These are phyloP conservation scores for Eucalyptus marginata DNA, from an alignment of 345 rosid species.

Conservation along the genomic window DNA sequence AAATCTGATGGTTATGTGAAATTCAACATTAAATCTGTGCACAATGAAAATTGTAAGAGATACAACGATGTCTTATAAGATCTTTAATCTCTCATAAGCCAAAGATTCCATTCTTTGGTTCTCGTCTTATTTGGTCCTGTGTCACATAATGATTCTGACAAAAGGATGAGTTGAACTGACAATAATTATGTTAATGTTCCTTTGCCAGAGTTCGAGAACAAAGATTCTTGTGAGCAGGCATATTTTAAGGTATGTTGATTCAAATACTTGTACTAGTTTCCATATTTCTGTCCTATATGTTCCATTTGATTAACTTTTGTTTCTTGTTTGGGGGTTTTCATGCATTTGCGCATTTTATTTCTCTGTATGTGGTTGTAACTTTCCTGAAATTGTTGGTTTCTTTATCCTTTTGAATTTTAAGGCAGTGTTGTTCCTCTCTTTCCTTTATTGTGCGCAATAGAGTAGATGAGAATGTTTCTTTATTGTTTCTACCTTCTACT, in stretches of 20 bases:
- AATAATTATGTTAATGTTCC: neutral
- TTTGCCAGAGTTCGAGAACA: slow-evolving; percentile 63
- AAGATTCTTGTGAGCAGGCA: slow-evolving; percentile 78
- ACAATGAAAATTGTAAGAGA: neutral
- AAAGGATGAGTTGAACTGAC: neutral
- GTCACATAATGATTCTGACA: neutral
- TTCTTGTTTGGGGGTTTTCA: neutral
- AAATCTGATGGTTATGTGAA: neutral
- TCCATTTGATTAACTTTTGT: neutral
- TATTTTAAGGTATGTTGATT: slow-evolving; percentile 55
- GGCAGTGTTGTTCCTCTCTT: neutral
- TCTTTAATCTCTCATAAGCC: neutral
- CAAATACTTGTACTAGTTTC: neutral
- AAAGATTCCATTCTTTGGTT: neutral
- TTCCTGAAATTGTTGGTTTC: neutral
- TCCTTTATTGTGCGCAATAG: neutral
- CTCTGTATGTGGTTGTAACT: neutral
- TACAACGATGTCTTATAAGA: neutral
- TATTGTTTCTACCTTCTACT: neutral
- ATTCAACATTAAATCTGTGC: neutral
- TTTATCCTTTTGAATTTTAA: neutral
- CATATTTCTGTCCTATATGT: neutral
- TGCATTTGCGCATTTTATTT: neutral
- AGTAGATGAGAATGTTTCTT: neutral
- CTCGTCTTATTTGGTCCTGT: neutral